These are phyloP conservation scores for Calonectria crousiana DNA, from an alignment of 2,329 filamentous ascomycete genomes.

Conservation along the genomic window DNA sequence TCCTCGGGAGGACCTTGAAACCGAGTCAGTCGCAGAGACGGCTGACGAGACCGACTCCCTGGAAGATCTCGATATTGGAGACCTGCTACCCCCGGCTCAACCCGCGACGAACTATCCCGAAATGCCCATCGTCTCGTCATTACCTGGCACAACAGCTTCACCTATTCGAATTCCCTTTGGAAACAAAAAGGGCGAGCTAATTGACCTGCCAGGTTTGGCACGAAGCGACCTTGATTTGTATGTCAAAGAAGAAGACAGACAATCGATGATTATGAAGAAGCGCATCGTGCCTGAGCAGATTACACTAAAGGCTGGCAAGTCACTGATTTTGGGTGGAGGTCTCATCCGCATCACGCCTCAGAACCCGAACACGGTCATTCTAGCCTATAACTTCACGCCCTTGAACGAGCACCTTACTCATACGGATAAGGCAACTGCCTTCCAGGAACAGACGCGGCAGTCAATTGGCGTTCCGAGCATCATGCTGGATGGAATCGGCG, in stretches of 20 bases:
- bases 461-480: conserved; percentile 73
- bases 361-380: conserved; percentile 70
- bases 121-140: conserved; percentile 87
- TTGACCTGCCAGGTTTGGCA: conserved; percentile 89
- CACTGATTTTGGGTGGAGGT: conserved; percentile 82
- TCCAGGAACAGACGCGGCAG: conserved; percentile 74
- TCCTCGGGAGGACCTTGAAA: conserved; percentile 22
- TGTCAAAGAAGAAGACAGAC: conserved; percentile 74
- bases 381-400: conserved; percentile 90
- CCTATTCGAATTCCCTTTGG: conserved; percentile 95
- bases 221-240: conserved; percentile 79
- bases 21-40: conserved; percentile 44
- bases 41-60: conserved; percentile 24
- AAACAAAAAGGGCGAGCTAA: conserved; percentile 86
- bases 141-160: conserved; percentile 94
- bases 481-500: conserved; percentile 66
- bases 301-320: conserved; percentile 80
- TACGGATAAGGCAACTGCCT: conserved; percentile 82
- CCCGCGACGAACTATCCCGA: conserved; percentile 80
- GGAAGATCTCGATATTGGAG: conserved; percentile 54
- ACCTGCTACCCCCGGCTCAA: conserved; percentile 82
- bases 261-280: conserved; percentile 81
- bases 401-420: conserved; percentile 81
- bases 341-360: conserved; percentile 88
- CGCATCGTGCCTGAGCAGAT: conserved; percentile 80